Evolutionary conservation across 257 asterid species (phyloP).

Genomic region (Penstemon barbatus): DNA sequence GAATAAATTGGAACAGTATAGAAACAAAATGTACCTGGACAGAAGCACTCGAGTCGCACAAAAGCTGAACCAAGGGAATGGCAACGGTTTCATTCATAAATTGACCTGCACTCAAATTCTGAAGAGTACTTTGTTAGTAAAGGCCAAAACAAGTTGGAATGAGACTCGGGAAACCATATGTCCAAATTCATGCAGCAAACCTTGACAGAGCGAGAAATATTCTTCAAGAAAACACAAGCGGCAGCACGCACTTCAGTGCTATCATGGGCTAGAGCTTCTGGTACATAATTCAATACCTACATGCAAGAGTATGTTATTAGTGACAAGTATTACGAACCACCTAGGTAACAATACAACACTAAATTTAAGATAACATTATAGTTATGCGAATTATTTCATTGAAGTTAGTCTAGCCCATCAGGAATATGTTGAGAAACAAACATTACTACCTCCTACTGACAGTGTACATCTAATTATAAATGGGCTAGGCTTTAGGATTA

Average conservation of each 20-base stretch:
- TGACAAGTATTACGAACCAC: neutral
- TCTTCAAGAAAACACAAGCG: constrained; percentile 79
- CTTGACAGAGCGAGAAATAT: constrained; percentile 87
- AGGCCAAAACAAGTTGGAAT: constrained; percentile 21
- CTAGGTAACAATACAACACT: constrained; percentile 13
- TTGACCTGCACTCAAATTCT: constrained; percentile 87
- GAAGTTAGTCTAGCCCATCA: neutral
- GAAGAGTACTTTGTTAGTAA: constrained; percentile 42
- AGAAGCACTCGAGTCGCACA: constrained; percentile 55
- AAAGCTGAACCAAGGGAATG: constrained; percentile 71
- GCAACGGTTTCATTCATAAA: constrained; percentile 64
- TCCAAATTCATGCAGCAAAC: constrained; percentile 41
- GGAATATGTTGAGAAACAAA: too few relatives aligned
- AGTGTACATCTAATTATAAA: too few relatives aligned
- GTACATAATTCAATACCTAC: constrained; percentile 60
- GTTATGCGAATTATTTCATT: neutral
- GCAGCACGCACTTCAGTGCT: constrained; percentile 84
- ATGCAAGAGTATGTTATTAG: constrained; percentile 25
- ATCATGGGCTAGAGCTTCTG: constrained; percentile 65
- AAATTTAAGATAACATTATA: neutral
- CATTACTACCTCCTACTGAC: neutral
- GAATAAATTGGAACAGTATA: constrained; percentile 7
- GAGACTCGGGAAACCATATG: constrained; percentile 9
- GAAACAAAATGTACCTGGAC: constrained; percentile 60
- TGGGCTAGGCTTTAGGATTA: too few relatives aligned